A percentile compares a stretch with the other conserved stretches of the same genome.
These are phyloP conservation scores for Cystofilobasidium capitatum DNA, from an alignment of 768 basidiomycete genomes.

Conservation along the genomic window DNA sequence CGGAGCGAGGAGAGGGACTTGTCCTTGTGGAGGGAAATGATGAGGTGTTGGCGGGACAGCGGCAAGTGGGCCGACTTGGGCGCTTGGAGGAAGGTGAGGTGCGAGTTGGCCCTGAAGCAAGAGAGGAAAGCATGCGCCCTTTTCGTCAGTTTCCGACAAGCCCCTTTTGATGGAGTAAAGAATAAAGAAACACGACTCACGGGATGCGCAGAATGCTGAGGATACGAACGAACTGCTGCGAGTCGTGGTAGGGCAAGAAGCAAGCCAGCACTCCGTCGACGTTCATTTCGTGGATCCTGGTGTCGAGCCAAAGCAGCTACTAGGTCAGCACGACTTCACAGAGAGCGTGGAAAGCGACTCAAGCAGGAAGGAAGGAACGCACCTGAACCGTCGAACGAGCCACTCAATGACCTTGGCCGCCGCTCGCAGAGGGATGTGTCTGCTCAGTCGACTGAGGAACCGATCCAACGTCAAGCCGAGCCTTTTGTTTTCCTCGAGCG, in stretches of 20 bases:
- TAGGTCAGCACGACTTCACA: neutral
- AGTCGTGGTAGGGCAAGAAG: slow-evolving; percentile 91
- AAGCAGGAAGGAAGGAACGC: slow-evolving; percentile 17
- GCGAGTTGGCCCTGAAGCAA: slow-evolving; percentile 14
- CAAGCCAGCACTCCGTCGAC: slow-evolving; percentile 62
- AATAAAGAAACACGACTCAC: slow-evolving; percentile 43
- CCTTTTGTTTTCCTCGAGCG: slow-evolving; percentile 52
- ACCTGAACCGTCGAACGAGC: slow-evolving; percentile 90
- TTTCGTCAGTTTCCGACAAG: neutral
- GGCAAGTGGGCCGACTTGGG: slow-evolving; percentile 68
- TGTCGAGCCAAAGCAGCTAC: neutral
- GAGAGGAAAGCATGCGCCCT: neutral
- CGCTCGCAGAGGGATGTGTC: slow-evolving; percentile 69
- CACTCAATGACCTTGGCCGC: slow-evolving; percentile 82
- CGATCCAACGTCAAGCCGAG: slow-evolving; percentile 54
- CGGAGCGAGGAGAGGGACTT: slow-evolving; percentile 52
- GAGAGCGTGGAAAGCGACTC: neutral
- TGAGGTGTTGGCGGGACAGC: slow-evolving; percentile 60
- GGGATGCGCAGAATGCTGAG: slow-evolving; percentile 70
- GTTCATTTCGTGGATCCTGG: slow-evolving; percentile 88
- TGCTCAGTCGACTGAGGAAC: slow-evolving; percentile 63
- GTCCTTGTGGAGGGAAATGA: slow-evolving; percentile 47
- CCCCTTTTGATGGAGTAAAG: slow-evolving; percentile 23
- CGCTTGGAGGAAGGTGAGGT: slow-evolving; percentile 58
- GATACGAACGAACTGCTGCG: slow-evolving; percentile 88